Evolutionary conservation across 1,284 basidiomycete genomes (phyloP).

Genomic region (Leccinum pseudoinsigne): DNA sequence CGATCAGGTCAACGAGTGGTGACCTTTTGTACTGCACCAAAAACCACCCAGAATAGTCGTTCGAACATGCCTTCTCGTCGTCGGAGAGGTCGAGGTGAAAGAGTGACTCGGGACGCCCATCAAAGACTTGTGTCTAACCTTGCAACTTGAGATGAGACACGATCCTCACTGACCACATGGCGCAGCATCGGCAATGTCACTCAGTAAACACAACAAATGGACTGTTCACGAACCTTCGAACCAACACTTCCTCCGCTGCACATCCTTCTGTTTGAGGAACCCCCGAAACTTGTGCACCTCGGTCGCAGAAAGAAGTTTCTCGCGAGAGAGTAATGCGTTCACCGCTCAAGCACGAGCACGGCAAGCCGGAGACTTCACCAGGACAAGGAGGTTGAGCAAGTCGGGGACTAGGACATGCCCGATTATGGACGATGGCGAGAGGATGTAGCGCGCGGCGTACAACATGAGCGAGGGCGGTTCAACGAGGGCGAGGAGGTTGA

Average conservation of each 20-base stretch:
- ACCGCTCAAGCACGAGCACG: neutral
- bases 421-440: no score
- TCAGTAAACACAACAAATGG: neutral
- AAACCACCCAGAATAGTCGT: neutral
- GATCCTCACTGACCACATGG: neutral
- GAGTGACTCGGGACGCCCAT: neutral
- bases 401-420: no score
- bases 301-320: neutral
- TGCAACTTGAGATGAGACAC: neutral
- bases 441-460: no score
- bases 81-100: neutral
- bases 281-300: neutral
- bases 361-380: neutral
- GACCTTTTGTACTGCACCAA: neutral
- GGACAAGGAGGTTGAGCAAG: no score
- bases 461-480: slow-evolving; percentile 23
- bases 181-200: neutral
- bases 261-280: no score
- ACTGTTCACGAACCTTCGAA: neutral
- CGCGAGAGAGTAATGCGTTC: neutral
- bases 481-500: slow-evolving; percentile 41
- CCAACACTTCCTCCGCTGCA: neutral
- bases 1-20: neutral
- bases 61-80: neutral
- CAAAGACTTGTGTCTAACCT: neutral